Evolutionary conservation across 768 basidiomycete genomes (phyloP).

Genomic region (Favolaschia claudopus): DNA sequence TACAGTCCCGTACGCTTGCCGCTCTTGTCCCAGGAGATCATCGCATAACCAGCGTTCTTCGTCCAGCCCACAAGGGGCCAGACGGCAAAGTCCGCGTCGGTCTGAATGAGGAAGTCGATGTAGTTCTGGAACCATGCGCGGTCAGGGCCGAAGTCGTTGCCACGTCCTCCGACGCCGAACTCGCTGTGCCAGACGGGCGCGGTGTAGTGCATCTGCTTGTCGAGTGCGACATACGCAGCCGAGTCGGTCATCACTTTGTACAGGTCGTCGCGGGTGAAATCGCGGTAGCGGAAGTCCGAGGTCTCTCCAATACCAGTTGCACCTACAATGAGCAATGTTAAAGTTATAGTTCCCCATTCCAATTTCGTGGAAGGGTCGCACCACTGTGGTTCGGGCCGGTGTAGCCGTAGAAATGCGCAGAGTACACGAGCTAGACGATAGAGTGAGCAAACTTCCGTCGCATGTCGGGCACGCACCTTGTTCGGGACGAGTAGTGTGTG

Average conservation of each 20-base stretch:
- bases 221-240: slow-evolving; percentile 22
- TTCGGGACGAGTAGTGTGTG: slow-evolving; percentile 17
- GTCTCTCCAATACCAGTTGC: slow-evolving; percentile 25
- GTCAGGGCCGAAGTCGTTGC: neutral
- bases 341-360: no score
- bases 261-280: slow-evolving; percentile 17
- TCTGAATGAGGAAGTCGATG: slow-evolving; percentile 19
- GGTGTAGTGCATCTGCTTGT: slow-evolving; percentile 20
- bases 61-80: slow-evolving; percentile 26
- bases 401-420: slow-evolving; percentile 28
- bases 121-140: slow-evolving; percentile 15
- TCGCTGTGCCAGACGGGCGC: slow-evolving; percentile 27
- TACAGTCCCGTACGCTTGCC: slow-evolving; percentile 14
- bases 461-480: slow-evolving; percentile 18
- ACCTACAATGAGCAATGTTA: no score
- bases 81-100: slow-evolving; percentile 20
- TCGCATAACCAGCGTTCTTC: slow-evolving; percentile 18
- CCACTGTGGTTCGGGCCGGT: slow-evolving; percentile 27
- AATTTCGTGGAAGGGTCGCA: no score
- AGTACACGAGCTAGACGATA: slow-evolving; percentile 23
- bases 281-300: slow-evolving; percentile 19
- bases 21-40: slow-evolving; percentile 22
- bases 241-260: slow-evolving; percentile 1
- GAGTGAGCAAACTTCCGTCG: neutral
- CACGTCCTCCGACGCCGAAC: slow-evolving; percentile 18